A percentile compares a stretch with the other conserved stretches of the same genome.
Evolutionary conservation across 371 early-diverging fungal genomes (phyloP).

Genomic region (Sporodiniella umbellata): DNA sequence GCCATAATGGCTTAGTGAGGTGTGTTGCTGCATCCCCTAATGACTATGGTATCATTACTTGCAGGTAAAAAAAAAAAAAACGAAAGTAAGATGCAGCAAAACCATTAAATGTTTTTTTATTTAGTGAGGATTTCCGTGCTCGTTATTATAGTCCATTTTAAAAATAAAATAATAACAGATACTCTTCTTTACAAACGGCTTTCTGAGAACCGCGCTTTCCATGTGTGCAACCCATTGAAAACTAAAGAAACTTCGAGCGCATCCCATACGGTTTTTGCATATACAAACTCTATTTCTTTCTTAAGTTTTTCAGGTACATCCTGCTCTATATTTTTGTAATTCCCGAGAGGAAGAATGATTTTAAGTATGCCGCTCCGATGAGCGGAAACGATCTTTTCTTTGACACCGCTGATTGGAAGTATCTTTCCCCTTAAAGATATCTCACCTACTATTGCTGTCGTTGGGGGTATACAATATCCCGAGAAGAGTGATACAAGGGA

Average conservation of each 20-base stretch:
- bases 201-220: conserved; percentile 27
- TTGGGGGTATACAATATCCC: conserved; percentile 51
- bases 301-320: conserved; percentile 70
- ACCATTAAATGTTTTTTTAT: background rate
- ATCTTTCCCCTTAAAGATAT: conserved; percentile 82
- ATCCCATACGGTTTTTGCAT: conserved; percentile 66
- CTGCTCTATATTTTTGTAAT: conserved; percentile 55
- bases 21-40: conserved; percentile 44
- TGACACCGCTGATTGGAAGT: conserved; percentile 83
- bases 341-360: conserved; percentile 58
- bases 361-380: conserved; percentile 74
- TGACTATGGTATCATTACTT: conserved; percentile 46
- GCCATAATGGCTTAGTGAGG: conserved; percentile 45
- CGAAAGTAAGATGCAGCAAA: background rate
- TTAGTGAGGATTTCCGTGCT: conserved; percentile 50
- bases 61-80: conserved; percentile 32
- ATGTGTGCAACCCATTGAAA: conserved; percentile 18
- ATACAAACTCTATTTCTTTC: conserved; percentile 71
- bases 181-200: conserved; percentile 21
- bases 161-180: background rate
- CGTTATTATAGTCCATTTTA: conserved; percentile 31
- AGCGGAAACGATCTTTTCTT: conserved; percentile 84
- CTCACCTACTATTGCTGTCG: conserved; percentile 85
- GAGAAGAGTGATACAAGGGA: conserved; percentile 77
- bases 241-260: conserved; percentile 63